phyloP scores from a whole-genome alignment of 192 early-diverging fungal species.

The Allomyces macrogynus region DNA sequence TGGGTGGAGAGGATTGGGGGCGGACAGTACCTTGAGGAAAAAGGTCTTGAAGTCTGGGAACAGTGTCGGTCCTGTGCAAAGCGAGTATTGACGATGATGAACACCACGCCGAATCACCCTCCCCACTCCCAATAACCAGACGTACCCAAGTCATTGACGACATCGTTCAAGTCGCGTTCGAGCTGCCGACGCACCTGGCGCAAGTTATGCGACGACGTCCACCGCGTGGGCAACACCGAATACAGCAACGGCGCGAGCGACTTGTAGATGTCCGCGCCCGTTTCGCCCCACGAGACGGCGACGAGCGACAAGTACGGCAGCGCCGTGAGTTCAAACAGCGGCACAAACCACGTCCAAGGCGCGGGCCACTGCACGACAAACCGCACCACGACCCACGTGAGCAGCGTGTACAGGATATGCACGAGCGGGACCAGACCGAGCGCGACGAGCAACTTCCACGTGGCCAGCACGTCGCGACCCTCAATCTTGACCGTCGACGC shows the following conservation, averaged over 20 bases:
- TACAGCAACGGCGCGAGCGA: neutral
- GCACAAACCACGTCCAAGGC: constrained; percentile 21
- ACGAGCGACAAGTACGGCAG: constrained; percentile 50
- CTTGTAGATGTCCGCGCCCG: constrained; percentile 8
- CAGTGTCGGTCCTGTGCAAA: too few relatives aligned
- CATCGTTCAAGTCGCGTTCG: constrained; percentile 46
- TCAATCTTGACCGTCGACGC: constrained; percentile 87
- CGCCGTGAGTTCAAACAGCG: constrained; percentile 13
- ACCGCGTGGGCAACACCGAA: neutral
- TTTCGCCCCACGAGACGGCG: constrained; percentile 24
- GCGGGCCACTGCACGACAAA: constrained; percentile 11
- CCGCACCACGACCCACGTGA: constrained; percentile 25
- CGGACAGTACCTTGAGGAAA: too few relatives aligned
- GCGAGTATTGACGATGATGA: too few relatives aligned
- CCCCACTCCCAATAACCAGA: too few relatives aligned
- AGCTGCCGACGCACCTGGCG: constrained; percentile 48
- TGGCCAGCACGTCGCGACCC: constrained; percentile 84
- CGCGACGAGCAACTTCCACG: constrained; percentile 78
- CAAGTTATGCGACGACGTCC: constrained; percentile 26
- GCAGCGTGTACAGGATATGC: constrained; percentile 46
- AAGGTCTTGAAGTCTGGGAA: too few relatives aligned
- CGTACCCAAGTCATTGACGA: constrained; percentile 62
- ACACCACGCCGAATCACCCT: too few relatives aligned
- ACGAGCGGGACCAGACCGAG: constrained; percentile 52
- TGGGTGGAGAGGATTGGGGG: too few relatives aligned